Percentiles rank a stretch among this genome's conserved stretches.
These are phyloP conservation scores for Fonsecaea monophora DNA, from an alignment of 2,329 filamentous ascomycete genomes.

Conservation along the genomic window DNA sequence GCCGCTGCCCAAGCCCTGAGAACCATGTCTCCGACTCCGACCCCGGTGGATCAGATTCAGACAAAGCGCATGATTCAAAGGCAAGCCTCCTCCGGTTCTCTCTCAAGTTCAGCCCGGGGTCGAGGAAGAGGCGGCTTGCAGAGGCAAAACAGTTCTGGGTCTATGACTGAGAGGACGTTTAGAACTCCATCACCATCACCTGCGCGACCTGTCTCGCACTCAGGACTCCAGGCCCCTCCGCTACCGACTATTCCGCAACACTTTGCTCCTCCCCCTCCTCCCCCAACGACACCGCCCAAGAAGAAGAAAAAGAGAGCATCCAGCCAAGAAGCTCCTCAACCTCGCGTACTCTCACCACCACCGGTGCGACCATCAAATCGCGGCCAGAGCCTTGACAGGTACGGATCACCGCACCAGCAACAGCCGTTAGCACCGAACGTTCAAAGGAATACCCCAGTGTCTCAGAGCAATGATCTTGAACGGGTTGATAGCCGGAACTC, in stretches of 20 bases:
- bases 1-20: constrained; percentile 85
- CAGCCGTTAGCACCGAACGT: constrained; percentile 7
- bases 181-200: constrained; percentile 72
- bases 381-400: constrained; percentile 51
- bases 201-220: constrained; percentile 49
- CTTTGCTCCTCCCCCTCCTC: constrained; percentile 39
- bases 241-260: constrained; percentile 74
- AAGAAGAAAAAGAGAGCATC: constrained; percentile 51
- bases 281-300: constrained; percentile 35
- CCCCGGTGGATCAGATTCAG: constrained; percentile 79
- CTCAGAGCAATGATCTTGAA: constrained; percentile 46
- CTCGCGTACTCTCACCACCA: constrained; percentile 55
- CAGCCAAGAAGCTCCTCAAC: constrained; percentile 58
- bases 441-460: constrained; percentile 25
- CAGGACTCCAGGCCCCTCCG: constrained; percentile 66
- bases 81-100: constrained; percentile 52
- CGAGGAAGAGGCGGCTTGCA: constrained; percentile 58
- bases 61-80: constrained; percentile 84
- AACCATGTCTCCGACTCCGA: constrained; percentile 77
- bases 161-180: constrained; percentile 90
- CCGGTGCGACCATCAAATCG: constrained; percentile 47
- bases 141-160: constrained; percentile 73
- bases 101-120: constrained; percentile 34
- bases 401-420: constrained; percentile 11
- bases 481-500: constrained; percentile 52